phyloP scores from a whole-genome alignment of 2,329 filamentous ascomycete species.

The Phoma herbarum region DNA sequence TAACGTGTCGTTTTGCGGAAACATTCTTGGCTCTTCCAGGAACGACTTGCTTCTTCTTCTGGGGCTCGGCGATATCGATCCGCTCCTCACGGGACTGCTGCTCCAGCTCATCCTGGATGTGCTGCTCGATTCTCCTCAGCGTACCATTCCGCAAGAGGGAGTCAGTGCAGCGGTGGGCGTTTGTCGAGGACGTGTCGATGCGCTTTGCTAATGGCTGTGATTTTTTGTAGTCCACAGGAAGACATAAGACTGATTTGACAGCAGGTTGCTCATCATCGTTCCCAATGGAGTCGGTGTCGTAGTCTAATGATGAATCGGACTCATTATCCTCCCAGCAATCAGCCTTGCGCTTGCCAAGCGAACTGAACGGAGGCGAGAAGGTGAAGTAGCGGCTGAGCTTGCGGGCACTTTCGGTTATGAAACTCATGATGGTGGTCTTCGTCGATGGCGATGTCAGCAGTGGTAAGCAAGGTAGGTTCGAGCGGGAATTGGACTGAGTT shows the following conservation, averaged over 20 bases:
- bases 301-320: neutral
- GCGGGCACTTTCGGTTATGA: neutral
- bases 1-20: neutral
- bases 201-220: neutral
- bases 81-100: neutral
- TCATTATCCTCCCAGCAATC: neutral
- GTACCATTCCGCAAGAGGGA: neutral
- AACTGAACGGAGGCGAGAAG: neutral
- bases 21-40: neutral
- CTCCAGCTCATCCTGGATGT: slow-evolving; percentile 1
- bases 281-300: neutral
- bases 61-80: neutral
- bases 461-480: neutral
- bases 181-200: neutral
- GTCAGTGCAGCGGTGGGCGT: no score
- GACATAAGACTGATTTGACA: neutral
- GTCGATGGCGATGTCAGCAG: neutral
- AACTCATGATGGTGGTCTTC: neutral
- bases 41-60: neutral
- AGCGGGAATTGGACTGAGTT: neutral
- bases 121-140: neutral
- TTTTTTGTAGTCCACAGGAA: neutral
- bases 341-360: slow-evolving; percentile 2
- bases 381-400: slow-evolving; percentile 1
- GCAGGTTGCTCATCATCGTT: neutral